phyloP scores from a whole-genome alignment of 768 basidiomycete genomes.

The Holtermanniella nyarrowii region DNA sequence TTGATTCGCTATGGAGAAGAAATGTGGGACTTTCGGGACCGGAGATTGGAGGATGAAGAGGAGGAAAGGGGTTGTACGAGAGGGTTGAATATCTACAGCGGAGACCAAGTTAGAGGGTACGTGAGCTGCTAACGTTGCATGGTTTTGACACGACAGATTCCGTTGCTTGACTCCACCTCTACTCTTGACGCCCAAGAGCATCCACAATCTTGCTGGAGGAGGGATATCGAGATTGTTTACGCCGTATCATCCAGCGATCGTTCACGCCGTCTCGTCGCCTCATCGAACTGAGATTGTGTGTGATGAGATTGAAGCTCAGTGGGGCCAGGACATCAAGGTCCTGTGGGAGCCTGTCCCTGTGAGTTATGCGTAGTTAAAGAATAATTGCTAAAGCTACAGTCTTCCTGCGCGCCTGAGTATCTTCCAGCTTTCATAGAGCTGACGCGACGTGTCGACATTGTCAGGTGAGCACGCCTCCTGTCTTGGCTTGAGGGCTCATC shows the following conservation, averaged over 20 bases:
- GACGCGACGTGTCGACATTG: conserved; percentile 11
- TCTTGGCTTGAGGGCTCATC: background rate
- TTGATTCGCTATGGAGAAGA: conserved; percentile 12
- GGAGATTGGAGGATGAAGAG: background rate
- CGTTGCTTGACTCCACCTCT: background rate
- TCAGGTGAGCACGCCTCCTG: conserved; percentile 4
- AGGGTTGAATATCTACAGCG: conserved; percentile 31
- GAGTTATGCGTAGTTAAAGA: background rate
- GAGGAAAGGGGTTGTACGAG: conserved; percentile 18
- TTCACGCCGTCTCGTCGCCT: background rate
- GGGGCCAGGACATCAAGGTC: conserved; percentile 16
- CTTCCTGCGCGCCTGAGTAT: conserved; percentile 8
- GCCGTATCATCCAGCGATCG: background rate
- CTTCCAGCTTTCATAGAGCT: conserved; percentile 9
- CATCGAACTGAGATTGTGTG: background rate
- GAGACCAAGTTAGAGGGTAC: conserved; percentile 17
- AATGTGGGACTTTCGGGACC: conserved; percentile 21
- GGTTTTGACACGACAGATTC: background rate
- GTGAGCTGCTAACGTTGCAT: background rate
- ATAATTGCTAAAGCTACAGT: conserved; percentile 1
- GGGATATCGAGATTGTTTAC: background rate
- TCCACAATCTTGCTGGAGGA: conserved; percentile 4
- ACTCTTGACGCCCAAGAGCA: background rate
- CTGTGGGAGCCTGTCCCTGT: conserved; percentile 36
- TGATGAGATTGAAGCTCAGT: background rate